Evolutionary conservation across 2,329 filamentous ascomycete genomes (phyloP), one percentile per base, ranked within the genome.

Genomic region (Uncinocarpus reesii): DNA sequence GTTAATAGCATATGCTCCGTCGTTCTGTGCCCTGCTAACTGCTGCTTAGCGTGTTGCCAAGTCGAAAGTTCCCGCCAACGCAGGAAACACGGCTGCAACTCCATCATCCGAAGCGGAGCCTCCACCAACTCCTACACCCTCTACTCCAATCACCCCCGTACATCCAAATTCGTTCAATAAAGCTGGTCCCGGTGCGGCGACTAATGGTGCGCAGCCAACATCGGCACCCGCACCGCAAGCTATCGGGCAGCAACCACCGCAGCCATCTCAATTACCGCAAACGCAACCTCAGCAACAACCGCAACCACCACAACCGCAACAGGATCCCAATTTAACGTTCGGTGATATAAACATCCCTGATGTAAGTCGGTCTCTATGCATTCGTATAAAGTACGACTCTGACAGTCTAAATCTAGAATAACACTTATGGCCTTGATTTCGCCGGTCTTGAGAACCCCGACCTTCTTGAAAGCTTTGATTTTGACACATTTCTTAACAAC

Each of bases 401-500:
- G 28, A 45, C 32, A 18, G 3, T 7, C 18, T n/a, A 28, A 7
- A 46, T 7, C 24, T 26, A 68, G 64, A 29, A 57, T 31, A 54
- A 56, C 47, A 54, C 57, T 46, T 69, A 67, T 57, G 67, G 61
- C 41, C 63, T 70, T 47, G 65, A 69, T 55, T 72, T 72, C 57
- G 66, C 63, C 55, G 58, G 66, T 44, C 58, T 74, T 51, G 69
- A 72, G 49, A 69, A 67, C 50, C 62, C 63, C 29, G 69, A 74
- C 56, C 64, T 73, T 26, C 59, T 74, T 37, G 71, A 73, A 58
- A 71, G 69, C 56, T 82, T 83, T 60, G 78, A 83, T 62, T 83
- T 83, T 60, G 79, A 82, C 59, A 78, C 75, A 13, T 83, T 82
- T 67, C 67, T 83, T 45, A 78, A 81, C 57, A 77, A 74, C 32